phyloP scores from a whole-genome alignment of 2,329 filamentous ascomycete genomes.

The Phaeoacremonium minimum region DNA sequence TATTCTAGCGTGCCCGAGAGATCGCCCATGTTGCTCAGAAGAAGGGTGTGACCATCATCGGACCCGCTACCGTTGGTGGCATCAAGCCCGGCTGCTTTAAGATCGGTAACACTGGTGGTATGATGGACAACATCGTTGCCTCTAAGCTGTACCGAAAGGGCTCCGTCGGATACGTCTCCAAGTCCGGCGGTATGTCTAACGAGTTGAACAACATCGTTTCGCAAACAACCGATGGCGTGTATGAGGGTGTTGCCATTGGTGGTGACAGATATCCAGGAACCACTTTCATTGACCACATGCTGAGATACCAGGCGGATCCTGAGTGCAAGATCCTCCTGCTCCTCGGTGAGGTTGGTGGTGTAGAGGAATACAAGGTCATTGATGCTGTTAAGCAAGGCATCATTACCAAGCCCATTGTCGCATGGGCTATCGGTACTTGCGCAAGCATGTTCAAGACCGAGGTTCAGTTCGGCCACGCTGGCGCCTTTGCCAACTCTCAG shows the following conservation, averaged over 20 bases:
- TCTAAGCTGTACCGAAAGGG: constrained; percentile 99
- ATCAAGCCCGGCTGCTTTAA: constrained; percentile 99
- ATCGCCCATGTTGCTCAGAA: constrained; percentile 94
- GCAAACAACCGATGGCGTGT: constrained; percentile 94
- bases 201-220: constrained; percentile 99
- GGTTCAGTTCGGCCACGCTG: constrained; percentile 98
- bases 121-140: constrained; percentile 99
- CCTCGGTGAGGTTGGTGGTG: constrained; percentile 97
- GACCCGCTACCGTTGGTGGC: constrained; percentile 95
- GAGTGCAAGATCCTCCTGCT: constrained; percentile 96
- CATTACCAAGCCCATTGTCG: constrained; percentile 98
- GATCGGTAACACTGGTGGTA: constrained; percentile 99
- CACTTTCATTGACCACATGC: constrained; percentile 97
- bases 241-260: constrained; percentile 98
- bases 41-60: constrained; percentile 99
- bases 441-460: constrained; percentile 99
- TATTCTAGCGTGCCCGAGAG: constrained; percentile 80
- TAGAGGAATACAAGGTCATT: constrained; percentile 99
- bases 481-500: constrained; percentile 98
- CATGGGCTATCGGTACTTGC: constrained; percentile 98
- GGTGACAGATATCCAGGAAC: constrained; percentile 98
- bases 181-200: constrained; percentile 99
- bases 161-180: constrained; percentile 98
- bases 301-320: constrained; percentile 93
- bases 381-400: constrained; percentile 91